A percentile compares a stretch with the other conserved stretches of the same genome.
Conservation (phyloP, 1,284 basidiomycete genomes). For the Phylloboletellus chloephorus region DNA sequence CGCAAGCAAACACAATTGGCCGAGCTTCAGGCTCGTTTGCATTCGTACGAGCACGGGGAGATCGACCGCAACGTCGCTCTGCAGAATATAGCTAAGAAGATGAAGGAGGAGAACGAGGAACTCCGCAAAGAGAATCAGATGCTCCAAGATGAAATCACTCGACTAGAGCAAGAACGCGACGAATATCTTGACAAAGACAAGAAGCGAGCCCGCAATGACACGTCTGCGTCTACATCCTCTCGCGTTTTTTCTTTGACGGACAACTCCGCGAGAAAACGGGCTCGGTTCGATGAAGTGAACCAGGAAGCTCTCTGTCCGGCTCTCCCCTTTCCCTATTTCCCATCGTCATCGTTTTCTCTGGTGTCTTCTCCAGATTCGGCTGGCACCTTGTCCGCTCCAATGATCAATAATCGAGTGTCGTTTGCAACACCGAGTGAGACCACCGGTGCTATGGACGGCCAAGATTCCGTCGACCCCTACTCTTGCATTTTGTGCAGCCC, state of each 20-base stretch:
- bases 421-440: slow-evolving; percentile 24
- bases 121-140: slow-evolving; percentile 60
- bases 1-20: slow-evolving; percentile 86
- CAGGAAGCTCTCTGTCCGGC: slow-evolving; percentile 27
- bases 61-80: slow-evolving; percentile 84
- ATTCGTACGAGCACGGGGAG: slow-evolving; percentile 85
- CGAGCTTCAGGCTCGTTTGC: slow-evolving; percentile 84
- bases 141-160: slow-evolving; percentile 57
- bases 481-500: slow-evolving; percentile 69
- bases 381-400: slow-evolving; percentile 12
- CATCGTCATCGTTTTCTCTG: slow-evolving; percentile 18
- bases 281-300: slow-evolving; percentile 34
- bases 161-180: slow-evolving; percentile 44
- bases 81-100: slow-evolving; percentile 78
- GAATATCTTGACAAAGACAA: slow-evolving; percentile 36
- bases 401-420: slow-evolving; percentile 32
- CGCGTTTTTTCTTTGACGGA: slow-evolving; percentile 24
- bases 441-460: slow-evolving; percentile 22
- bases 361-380: slow-evolving; percentile 14
- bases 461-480: slow-evolving; percentile 29
- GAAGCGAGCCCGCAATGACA: slow-evolving; percentile 55
- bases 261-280: slow-evolving; percentile 37
- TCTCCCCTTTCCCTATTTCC: slow-evolving; percentile 31
- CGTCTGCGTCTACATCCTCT: slow-evolving; percentile 31
- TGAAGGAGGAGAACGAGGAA: slow-evolving; percentile 82